These are phyloP conservation scores for Cryptococcus sp. DNA, from an alignment of 1,284 basidiomycete species.

Conservation along the genomic window DNA sequence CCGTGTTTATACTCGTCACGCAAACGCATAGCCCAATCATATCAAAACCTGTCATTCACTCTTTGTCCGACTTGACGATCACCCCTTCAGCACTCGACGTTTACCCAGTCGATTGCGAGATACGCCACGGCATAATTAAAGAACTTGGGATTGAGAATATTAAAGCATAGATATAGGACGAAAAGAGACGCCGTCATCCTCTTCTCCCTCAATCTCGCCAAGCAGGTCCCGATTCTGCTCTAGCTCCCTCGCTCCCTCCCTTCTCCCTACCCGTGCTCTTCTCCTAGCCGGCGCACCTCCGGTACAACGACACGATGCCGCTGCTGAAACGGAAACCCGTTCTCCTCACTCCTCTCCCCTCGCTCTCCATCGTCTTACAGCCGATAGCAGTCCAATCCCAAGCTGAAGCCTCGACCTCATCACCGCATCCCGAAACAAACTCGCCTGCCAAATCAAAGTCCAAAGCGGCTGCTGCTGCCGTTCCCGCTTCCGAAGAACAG, in stretches of 20 bases:
- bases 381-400: slow-evolving; percentile 54
- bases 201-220: too few species aligned
- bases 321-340: slow-evolving; percentile 89
- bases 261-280: slow-evolving; percentile 1
- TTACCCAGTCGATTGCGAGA: too few species aligned
- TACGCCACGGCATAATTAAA: too few species aligned
- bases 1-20: too few species aligned
- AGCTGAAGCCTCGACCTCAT: slow-evolving; percentile 7
- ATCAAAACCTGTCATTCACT: too few species aligned
- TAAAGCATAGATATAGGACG: too few species aligned
- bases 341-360: slow-evolving; percentile 64
- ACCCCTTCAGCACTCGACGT: too few species aligned
- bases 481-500: not conserved
- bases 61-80: too few species aligned
- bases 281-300: slow-evolving; percentile 6
- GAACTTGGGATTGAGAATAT: too few species aligned
- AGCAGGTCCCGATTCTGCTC: not conserved
- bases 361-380: slow-evolving; percentile 59
- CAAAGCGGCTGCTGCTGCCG: slow-evolving; percentile 1
- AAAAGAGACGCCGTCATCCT: too few species aligned
- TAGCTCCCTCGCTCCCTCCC: not conserved
- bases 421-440: slow-evolving; percentile 3
- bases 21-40: too few species aligned
- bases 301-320: slow-evolving; percentile 63
- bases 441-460: slow-evolving; percentile 3